Percentiles rank a stretch among this genome's conserved stretches.
phyloP scores from a whole-genome alignment of 352 stramenopile genomes.

The Phytopythium vexans region DNA sequence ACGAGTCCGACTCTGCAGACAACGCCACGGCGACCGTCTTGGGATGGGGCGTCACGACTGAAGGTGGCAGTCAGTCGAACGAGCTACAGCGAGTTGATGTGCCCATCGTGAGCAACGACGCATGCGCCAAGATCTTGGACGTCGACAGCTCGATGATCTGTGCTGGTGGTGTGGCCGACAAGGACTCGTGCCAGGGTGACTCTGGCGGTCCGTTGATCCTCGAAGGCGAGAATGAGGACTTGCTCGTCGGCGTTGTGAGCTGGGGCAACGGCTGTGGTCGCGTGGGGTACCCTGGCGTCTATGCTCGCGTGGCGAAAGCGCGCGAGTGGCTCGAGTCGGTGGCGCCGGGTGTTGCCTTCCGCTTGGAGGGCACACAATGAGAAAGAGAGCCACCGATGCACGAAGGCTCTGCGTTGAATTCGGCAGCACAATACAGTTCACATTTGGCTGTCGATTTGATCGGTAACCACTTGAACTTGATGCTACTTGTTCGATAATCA shows the following conservation, averaged over 20 bases:
- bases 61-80: constrained; percentile 16
- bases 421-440: too few species aligned
- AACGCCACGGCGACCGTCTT: constrained; percentile 36
- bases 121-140: constrained; percentile 28
- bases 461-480: too few species aligned
- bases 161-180: constrained; percentile 35
- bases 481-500: too few species aligned
- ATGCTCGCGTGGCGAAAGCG: constrained; percentile 40
- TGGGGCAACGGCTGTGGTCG: constrained; percentile 55
- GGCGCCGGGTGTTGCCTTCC: constrained; percentile 12
- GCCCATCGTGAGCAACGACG: constrained; percentile 37
- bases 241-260: constrained; percentile 51
- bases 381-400: neutral
- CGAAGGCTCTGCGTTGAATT: too few species aligned
- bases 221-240: constrained; percentile 16
- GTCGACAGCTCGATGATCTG: constrained; percentile 56
- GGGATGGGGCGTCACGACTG: constrained; percentile 28
- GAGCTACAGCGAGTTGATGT: constrained; percentile 41
- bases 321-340: constrained; percentile 21
- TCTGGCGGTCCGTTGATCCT: constrained; percentile 41
- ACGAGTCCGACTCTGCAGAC: constrained; percentile 18
- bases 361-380: constrained; percentile 1
- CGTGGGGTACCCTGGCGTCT: constrained; percentile 39
- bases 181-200: constrained; percentile 65
- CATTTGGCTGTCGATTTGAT: too few species aligned